Evolutionary conservation across 108 stramenopile species (phyloP).

Genomic region (Cylindrotheca closterium): DNA sequence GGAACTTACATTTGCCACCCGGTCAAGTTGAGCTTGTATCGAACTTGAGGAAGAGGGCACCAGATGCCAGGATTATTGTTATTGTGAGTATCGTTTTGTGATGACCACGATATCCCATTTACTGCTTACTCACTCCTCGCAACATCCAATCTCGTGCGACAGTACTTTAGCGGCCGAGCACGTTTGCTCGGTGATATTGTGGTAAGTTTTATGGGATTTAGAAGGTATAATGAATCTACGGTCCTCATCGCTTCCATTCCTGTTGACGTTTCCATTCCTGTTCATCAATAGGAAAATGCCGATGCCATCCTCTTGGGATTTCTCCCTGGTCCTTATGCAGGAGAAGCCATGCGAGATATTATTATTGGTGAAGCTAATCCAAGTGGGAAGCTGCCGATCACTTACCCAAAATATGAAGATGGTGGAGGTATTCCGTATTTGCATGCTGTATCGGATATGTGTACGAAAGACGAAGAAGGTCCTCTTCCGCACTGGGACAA

Average conservation of each 20-base stretch:
- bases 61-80: conserved; percentile 41
- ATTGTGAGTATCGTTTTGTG: conserved; percentile 11
- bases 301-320: conserved; percentile 61
- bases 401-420: conserved; percentile 59
- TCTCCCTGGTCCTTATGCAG: conserved; percentile 61
- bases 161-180: conserved; percentile 64
- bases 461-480: conserved; percentile 42
- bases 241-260: background rate
- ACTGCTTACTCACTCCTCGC: too few relatives aligned
- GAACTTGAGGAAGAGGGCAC: conserved; percentile 18
- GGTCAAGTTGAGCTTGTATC: conserved; percentile 64
- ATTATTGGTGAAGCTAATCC: conserved; percentile 50
- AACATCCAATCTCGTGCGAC: background rate
- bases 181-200: conserved; percentile 43
- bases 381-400: conserved; percentile 56
- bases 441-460: conserved; percentile 52
- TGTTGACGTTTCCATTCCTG: background rate
- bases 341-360: conserved; percentile 47
- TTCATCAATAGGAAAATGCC: conserved; percentile 8
- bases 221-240: background rate
- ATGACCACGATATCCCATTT: background rate
- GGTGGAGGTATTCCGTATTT: conserved; percentile 56
- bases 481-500: conserved; percentile 53
- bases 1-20: conserved; percentile 49
- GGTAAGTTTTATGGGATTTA: conserved; percentile 8